Conservation (phyloP, 139 green algal genomes). For the Parachlorella kessleri region DNA sequence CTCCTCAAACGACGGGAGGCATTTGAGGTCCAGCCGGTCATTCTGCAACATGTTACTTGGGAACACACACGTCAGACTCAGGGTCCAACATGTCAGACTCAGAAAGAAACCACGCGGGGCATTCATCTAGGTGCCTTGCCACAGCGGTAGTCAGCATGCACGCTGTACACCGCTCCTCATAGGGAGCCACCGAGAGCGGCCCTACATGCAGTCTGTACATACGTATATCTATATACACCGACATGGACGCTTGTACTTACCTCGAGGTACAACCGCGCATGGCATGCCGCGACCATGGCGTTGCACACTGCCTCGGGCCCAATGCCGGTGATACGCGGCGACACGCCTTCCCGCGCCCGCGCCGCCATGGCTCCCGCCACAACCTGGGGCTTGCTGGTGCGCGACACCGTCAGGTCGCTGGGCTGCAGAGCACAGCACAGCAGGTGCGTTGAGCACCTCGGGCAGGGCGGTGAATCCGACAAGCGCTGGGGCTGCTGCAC, state of each 20-base stretch:
- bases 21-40: conserved; percentile 37
- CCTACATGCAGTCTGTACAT: no score
- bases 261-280: conserved; percentile 39
- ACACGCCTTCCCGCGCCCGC: conserved; percentile 21
- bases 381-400: conserved; percentile 27
- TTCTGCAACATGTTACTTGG: conserved; percentile 15
- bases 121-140: no score
- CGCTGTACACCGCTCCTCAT: no score
- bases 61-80: no score
- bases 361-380: conserved; percentile 38
- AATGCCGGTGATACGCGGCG: conserved; percentile 35
- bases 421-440: conserved; percentile 14
- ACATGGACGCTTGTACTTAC: no score
- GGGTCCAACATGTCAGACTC: no score
- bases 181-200: no score
- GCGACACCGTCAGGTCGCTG: conserved; percentile 30
- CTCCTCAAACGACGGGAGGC: conserved; percentile 35
- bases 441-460: background rate
- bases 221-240: no score
- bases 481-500: no score
- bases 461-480: no score
- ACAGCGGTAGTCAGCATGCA: no score
- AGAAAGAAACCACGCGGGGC: no score
- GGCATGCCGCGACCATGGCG: conserved; percentile 33
- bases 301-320: conserved; percentile 43